These are phyloP conservation scores for Canavalia gladiata DNA, from an alignment of 306 rosid genomes.

Conservation along the genomic window DNA sequence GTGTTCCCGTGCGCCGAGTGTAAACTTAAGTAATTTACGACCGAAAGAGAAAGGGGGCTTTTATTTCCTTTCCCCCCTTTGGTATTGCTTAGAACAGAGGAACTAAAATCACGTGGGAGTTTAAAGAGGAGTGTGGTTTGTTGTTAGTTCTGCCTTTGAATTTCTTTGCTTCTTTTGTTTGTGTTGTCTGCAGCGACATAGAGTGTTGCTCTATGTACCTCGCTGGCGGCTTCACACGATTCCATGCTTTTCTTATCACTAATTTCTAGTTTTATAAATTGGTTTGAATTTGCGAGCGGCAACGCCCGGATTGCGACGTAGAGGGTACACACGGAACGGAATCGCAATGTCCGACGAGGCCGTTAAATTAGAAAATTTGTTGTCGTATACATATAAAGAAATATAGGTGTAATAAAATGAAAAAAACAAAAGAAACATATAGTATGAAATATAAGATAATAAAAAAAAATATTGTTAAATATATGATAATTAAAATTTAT, in stretches of 20 bases:
- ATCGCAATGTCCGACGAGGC: background rate
- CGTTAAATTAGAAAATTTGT: too few species aligned
- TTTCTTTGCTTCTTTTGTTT: background rate
- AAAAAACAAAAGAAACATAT: too few species aligned
- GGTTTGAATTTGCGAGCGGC: background rate
- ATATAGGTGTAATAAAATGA: too few species aligned
- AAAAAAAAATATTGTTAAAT: too few species aligned
- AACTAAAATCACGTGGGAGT: slow-evolving; percentile 4
- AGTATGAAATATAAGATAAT: too few species aligned
- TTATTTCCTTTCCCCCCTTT: background rate
- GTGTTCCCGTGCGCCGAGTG: slow-evolving; percentile 33
- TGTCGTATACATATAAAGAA: too few species aligned
- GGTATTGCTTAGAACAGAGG: background rate
- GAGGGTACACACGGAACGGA: too few species aligned
- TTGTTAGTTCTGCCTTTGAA: background rate
- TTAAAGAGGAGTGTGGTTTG: background rate
- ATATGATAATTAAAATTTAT: too few species aligned
- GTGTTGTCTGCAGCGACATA: background rate
- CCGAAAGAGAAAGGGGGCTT: background rate
- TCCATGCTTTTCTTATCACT: background rate
- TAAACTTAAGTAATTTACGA: background rate
- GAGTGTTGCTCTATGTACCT: background rate
- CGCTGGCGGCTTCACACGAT: background rate
- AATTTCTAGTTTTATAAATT: background rate
- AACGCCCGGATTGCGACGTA: background rate